Evolutionary conservation across 257 asterid species (phyloP), one percentile per base, ranked within the genome.

Genomic region (Plantago elongata): DNA sequence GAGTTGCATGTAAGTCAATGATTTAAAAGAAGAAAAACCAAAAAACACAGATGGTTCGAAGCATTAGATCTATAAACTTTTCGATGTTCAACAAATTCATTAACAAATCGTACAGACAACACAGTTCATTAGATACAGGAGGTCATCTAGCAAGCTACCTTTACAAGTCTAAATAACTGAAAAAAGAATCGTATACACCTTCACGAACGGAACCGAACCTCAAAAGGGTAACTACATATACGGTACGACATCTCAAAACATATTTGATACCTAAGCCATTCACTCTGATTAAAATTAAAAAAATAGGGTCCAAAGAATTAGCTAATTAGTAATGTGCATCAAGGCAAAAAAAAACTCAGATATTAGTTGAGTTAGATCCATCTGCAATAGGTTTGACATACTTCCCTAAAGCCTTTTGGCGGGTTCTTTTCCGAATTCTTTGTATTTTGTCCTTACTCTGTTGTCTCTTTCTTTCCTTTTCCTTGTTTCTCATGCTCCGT

Each of bases 381-480:
- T 80, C 94, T 1, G 67, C 90, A 7, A 55, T 72, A 14, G 99
- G 99, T 76, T 85, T 93, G 64, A 93, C 87, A 22, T 82, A 93
- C 74, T 78, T 90, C 22, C 99, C 99, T 10, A 93, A 37, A 11
- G 79, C 83, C 61, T 87, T 93, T 68, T 93, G 99, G 15, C 60
- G 92, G 7, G 88, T 64, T 15, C 96, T 83, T 51, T 59, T 84
- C 51, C 76, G 83, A 34, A 93, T 85, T 54, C 97, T 80, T 16
- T 78, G 75, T 51, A 89, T 89, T 67, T 87, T 93, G 42, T 85
- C 95, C 74, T 72, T 87, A 45, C 88, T 85, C 60, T 78, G 82
- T 68, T 83, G 84, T 66, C 78, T 73, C 77, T 74, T 87, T 79
- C 55, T 82, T 69, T 93, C 95, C 70, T 81, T 93, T 75, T 82